A percentile compares a stretch with the other conserved stretches of the same genome.
phyloP scores from a whole-genome alignment of 768 basidiomycete species.

The Suillus subluteus region DNA sequence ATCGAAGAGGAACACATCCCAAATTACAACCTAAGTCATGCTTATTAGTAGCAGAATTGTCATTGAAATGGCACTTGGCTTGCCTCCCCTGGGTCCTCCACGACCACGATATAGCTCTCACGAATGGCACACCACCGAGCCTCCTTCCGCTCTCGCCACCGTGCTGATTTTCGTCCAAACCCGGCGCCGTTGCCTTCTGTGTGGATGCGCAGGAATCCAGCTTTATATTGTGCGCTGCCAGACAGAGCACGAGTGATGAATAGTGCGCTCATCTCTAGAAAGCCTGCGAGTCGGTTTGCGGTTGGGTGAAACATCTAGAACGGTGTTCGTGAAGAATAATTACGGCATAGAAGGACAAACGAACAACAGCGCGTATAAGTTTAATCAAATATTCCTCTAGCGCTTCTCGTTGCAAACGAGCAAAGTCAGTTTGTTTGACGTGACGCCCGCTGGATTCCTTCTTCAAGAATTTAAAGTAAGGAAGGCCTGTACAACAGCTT shows the following conservation, averaged over 20 bases:
- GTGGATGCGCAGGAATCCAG: slow-evolving; percentile 75
- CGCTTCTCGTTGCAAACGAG: slow-evolving; percentile 77
- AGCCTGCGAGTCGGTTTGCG: slow-evolving; percentile 85
- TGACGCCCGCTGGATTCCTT: slow-evolving; percentile 57
- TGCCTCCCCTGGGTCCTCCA: slow-evolving; percentile 88
- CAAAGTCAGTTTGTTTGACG: slow-evolving; percentile 72
- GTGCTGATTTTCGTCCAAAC: slow-evolving; percentile 67
- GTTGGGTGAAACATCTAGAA: slow-evolving; percentile 93
- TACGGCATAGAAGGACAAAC: slow-evolving; percentile 29
- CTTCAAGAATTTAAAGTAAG: slow-evolving; percentile 87
- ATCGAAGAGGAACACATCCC: slow-evolving; percentile 95
- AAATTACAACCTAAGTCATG: slow-evolving; percentile 64
- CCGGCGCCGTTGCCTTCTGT: slow-evolving; percentile 52
- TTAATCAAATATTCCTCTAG: slow-evolving; percentile 88
- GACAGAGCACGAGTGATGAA: slow-evolving; percentile 78
- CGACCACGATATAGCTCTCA: slow-evolving; percentile 87
- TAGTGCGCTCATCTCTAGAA: slow-evolving; percentile 90
- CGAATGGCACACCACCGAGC: slow-evolving; percentile 90
- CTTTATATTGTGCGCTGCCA: slow-evolving; percentile 91
- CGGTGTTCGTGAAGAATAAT: slow-evolving; percentile 7
- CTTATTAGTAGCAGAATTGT: slow-evolving; percentile 4
- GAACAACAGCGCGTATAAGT: slow-evolving; percentile 87
- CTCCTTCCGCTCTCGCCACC: slow-evolving; percentile 62
- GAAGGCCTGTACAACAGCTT: slow-evolving; percentile 57
- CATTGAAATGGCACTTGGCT: slow-evolving; percentile 20